These are phyloP conservation scores for Herpetospermum pedunculosum DNA, from an alignment of 306 rosid genomes.

Conservation along the genomic window DNA sequence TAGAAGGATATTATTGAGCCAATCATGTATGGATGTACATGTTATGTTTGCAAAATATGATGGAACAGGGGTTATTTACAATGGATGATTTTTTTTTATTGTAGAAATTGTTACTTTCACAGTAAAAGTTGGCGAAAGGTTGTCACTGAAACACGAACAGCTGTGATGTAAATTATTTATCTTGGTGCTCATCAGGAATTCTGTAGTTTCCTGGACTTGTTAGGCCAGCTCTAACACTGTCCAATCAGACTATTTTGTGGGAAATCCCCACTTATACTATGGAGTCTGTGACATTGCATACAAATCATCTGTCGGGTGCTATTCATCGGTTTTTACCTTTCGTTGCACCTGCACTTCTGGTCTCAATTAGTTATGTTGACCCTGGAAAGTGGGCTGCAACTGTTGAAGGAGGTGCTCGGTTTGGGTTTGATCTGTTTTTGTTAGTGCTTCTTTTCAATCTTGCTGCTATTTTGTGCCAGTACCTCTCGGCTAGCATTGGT, in stretches of 20 bases:
- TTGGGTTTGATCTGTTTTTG: constrained; percentile 62
- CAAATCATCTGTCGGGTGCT: constrained; percentile 22
- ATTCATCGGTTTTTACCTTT: constrained; percentile 47
- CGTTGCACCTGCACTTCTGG: constrained; percentile 53
- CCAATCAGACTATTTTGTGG: constrained; percentile 14
- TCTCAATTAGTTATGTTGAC: constrained; percentile 77
- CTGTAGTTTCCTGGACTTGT: constrained; percentile 20
- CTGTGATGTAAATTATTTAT: constrained; percentile 9
- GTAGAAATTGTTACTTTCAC: constrained; percentile 6
- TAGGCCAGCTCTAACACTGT: constrained; percentile 9
- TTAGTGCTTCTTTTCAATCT: constrained; percentile 62
- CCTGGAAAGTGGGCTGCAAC: constrained; percentile 95
- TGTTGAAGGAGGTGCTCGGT: constrained; percentile 80
- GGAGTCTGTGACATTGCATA: constrained; percentile 32
- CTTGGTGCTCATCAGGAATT: constrained; percentile 17
- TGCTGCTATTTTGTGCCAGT: constrained; percentile 85
- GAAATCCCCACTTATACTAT: constrained; percentile 25
- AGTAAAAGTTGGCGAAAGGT: constrained; percentile 8
- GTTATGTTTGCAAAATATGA: neutral
- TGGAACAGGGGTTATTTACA: constrained; percentile 9
- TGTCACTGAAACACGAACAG: constrained; percentile 11
- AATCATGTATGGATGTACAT: neutral
- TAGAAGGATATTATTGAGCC: constrained; percentile 9
- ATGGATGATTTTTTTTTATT: constrained; percentile 6
- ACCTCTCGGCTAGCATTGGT: constrained; percentile 76